Conservation (phyloP, 768 basidiomycete genomes). For the Mycena venus region DNA sequence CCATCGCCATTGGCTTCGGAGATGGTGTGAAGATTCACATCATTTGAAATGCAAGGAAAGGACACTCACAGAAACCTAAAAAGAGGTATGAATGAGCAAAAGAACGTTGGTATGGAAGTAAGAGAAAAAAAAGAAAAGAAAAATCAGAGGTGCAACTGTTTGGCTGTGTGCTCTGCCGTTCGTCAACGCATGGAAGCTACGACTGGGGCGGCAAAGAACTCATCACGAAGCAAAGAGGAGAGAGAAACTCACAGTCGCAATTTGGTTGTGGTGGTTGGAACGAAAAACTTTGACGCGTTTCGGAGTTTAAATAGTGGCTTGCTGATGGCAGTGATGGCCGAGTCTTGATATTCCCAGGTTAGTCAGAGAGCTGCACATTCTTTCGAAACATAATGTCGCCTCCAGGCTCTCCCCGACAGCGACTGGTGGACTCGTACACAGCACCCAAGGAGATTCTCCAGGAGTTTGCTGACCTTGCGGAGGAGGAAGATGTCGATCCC, state of each 20-base stretch:
- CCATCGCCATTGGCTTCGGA: constrained; percentile 62
- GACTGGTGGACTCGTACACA: constrained; percentile 92
- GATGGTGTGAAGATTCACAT: constrained; percentile 62
- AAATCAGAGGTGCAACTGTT: constrained; percentile 75
- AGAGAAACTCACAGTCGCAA: constrained; percentile 46
- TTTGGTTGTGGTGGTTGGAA: constrained; percentile 2
- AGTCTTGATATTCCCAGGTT: constrained; percentile 3
- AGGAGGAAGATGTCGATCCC: constrained; percentile 93
- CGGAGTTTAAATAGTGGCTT: constrained; percentile 16
- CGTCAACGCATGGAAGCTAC: constrained; percentile 72
- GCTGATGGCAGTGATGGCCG: neutral
- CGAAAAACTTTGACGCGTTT: constrained; percentile 36
- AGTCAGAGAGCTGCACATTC: constrained; percentile 5
- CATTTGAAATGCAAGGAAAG: constrained; percentile 44
- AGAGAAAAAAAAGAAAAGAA: constrained; percentile 16
- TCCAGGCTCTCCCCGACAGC: constrained; percentile 76
- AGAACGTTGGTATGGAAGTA: neutral
- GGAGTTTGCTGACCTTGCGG: constrained; percentile 94
- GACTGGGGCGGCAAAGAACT: constrained; percentile 85
- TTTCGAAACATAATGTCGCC: constrained; percentile 60
- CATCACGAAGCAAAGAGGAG: constrained; percentile 56
- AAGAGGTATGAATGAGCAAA: constrained; percentile 11
- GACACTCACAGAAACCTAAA: constrained; percentile 18
- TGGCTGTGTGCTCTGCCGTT: constrained; percentile 79
- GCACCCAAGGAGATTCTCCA: constrained; percentile 93